Conservation (phyloP, 345 rosid genomes). For the Gossypium longicalyx region DNA sequence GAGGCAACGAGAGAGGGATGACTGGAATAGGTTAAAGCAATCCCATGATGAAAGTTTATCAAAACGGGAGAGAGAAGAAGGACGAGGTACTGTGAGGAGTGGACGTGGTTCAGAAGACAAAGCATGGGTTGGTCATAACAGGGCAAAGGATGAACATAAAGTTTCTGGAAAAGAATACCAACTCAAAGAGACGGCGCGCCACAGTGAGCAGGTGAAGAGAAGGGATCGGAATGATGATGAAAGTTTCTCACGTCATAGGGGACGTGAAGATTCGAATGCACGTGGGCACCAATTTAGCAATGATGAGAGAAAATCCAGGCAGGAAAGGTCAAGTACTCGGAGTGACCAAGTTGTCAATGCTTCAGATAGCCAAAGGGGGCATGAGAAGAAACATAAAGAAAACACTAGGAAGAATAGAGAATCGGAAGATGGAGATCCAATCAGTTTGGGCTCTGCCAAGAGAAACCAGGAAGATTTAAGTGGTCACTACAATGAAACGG, state of each 20-base stretch:
- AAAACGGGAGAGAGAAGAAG: constrained; percentile 70
- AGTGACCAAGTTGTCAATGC: constrained; percentile 45
- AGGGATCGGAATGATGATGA: constrained; percentile 68
- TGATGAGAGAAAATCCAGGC: constrained; percentile 72
- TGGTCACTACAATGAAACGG: constrained; percentile 60
- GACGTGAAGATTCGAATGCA: constrained; percentile 54
- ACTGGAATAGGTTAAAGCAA: constrained; percentile 46
- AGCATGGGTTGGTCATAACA: constrained; percentile 46
- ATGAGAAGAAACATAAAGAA: constrained; percentile 66
- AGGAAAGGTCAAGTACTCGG: constrained; percentile 56
- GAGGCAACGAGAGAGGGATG: constrained; percentile 71
- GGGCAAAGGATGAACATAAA: constrained; percentile 63
- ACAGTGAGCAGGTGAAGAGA: constrained; percentile 61
- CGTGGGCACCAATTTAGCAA: constrained; percentile 44
- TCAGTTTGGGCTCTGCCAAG: constrained; percentile 40
- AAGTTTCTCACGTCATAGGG: constrained; percentile 49
- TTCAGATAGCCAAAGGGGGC: constrained; percentile 53
- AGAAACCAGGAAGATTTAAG: constrained; percentile 66
- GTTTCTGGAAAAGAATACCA: constrained; percentile 62
- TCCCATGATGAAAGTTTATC: constrained; percentile 52
- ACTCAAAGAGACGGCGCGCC: constrained; percentile 56
- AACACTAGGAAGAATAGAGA: constrained; percentile 62
- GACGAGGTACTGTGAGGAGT: constrained; percentile 44
- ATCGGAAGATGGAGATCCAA: constrained; percentile 49
- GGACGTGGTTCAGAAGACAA: constrained; percentile 75